Percentiles rank a stretch among this genome's conserved stretches.
Evolutionary conservation across 73 alveolate species (phyloP).

Genomic region (Paraurostyla sp.): DNA sequence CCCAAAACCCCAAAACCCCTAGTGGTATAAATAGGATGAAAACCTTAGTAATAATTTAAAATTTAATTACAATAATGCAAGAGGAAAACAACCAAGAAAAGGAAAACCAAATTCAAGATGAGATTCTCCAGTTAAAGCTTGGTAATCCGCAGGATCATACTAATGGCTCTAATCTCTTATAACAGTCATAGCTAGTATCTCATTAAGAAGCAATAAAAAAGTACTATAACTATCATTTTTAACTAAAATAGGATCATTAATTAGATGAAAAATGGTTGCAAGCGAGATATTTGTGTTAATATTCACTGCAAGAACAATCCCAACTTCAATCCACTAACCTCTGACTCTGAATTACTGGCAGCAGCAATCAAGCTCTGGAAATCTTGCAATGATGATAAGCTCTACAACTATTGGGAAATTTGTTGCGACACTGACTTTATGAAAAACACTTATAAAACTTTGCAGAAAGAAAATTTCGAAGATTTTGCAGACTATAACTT

Average conservation of each 20-base stretch:
- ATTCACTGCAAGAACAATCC: conserved; percentile 48
- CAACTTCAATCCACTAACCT: background rate
- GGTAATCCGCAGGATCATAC: too few relatives aligned
- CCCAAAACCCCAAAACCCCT: too few relatives aligned
- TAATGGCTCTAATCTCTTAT: too few relatives aligned
- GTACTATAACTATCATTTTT: too few relatives aligned
- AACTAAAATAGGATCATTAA: conserved; percentile 23
- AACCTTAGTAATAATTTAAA: too few relatives aligned
- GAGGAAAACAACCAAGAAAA: too few relatives aligned
- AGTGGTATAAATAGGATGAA: too few relatives aligned
- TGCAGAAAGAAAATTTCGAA: background rate
- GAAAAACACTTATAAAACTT: background rate
- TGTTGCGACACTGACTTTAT: conserved; percentile 27
- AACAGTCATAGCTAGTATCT: too few relatives aligned
- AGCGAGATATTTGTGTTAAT: conserved; percentile 42
- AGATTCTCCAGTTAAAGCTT: too few relatives aligned
- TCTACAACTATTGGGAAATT: background rate
- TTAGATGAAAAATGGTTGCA: conserved; percentile 35
- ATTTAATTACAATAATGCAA: too few relatives aligned
- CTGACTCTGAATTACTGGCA: background rate
- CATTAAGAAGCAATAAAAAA: too few relatives aligned
- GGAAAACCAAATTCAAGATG: too few relatives aligned
- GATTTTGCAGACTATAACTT: background rate
- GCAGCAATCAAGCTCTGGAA: background rate
- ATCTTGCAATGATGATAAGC: background rate